Evolutionary conservation across 1,284 basidiomycete species (phyloP).

Genomic region (Moesziomyces globuligerus): DNA sequence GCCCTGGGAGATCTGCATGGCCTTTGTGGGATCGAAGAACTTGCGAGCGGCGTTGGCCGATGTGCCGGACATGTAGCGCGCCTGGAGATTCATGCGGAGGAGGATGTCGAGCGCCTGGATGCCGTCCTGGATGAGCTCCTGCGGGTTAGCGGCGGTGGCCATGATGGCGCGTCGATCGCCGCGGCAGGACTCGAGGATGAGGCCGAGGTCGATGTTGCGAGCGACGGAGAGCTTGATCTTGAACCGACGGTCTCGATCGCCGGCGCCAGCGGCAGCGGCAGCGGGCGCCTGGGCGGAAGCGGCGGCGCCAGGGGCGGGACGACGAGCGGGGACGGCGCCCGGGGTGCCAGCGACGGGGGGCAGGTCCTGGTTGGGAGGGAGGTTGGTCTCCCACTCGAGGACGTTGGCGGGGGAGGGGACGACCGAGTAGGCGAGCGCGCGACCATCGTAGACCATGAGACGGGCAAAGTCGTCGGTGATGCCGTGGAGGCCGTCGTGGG

Average conservation of each 20-base stretch:
- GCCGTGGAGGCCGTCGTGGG: slow-evolving; percentile 4
- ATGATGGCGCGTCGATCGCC: slow-evolving; percentile 39
- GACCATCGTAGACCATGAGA: slow-evolving; percentile 39
- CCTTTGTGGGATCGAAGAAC: slow-evolving; percentile 45
- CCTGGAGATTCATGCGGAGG: slow-evolving; percentile 17
- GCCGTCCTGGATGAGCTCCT: slow-evolving; percentile 22
- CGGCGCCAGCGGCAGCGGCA: neutral
- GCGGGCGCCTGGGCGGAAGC: neutral
- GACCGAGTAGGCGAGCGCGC: slow-evolving; percentile 27
- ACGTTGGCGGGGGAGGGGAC: slow-evolving; percentile 6
- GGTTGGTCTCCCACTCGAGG: slow-evolving; percentile 23
- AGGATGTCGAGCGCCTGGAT: slow-evolving; percentile 48
- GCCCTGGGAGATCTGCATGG: slow-evolving; percentile 40
- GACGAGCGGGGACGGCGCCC: slow-evolving; percentile 9
- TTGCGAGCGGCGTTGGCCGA: slow-evolving; percentile 35
- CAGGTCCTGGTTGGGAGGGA: slow-evolving; percentile 35
- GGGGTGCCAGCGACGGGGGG: slow-evolving; percentile 22
- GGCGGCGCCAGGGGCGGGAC: neutral
- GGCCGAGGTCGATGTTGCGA: slow-evolving; percentile 24
- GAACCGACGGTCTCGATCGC: slow-evolving; percentile 25
- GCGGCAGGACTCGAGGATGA: slow-evolving; percentile 28
- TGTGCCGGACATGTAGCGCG: slow-evolving; percentile 28
- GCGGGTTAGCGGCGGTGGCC: slow-evolving; percentile 32
- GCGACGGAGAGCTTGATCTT: slow-evolving; percentile 33
- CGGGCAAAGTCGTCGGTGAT: slow-evolving; percentile 28